phyloP scores from a whole-genome alignment of 108 stramenopile genomes.

The Conticribra guillardii region DNA sequence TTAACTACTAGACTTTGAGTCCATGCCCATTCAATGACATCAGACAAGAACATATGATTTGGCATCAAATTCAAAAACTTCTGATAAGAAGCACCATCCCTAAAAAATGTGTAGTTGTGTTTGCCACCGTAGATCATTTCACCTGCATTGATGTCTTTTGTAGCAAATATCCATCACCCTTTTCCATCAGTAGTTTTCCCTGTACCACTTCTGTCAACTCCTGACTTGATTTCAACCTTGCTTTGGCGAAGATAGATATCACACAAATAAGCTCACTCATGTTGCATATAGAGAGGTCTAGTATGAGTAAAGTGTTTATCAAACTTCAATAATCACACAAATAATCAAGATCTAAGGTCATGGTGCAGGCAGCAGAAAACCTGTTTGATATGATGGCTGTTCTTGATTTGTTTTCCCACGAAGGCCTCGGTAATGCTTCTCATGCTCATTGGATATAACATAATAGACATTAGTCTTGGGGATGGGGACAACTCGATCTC shows the following conservation, averaged over 20 bases:
- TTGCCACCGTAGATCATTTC: constrained; percentile 6
- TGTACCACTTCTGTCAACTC: background rate
- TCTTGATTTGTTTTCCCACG: no score
- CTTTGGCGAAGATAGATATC: background rate
- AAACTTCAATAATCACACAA: background rate
- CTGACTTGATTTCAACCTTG: background rate
- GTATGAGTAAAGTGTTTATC: background rate
- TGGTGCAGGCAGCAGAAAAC: no score
- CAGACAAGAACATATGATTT: background rate
- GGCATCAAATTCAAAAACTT: background rate
- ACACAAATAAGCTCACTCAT: background rate
- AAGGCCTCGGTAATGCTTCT: no score
- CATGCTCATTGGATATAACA: no score
- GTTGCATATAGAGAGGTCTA: background rate
- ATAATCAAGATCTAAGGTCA: no score
- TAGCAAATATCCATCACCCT: constrained; percentile 1
- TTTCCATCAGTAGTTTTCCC: constrained; percentile 6
- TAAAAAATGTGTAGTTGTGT: background rate
- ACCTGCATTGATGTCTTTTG: background rate
- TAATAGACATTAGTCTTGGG: no score
- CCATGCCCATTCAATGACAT: background rate
- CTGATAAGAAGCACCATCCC: background rate
- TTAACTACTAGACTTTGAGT: background rate
- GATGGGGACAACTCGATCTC: no score
- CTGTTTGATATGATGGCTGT: no score